A percentile compares a stretch with the other conserved stretches of the same genome.
Evolutionary conservation across 1,284 basidiomycete species (phyloP).

Genomic region (Hymenochaete sp.): DNA sequence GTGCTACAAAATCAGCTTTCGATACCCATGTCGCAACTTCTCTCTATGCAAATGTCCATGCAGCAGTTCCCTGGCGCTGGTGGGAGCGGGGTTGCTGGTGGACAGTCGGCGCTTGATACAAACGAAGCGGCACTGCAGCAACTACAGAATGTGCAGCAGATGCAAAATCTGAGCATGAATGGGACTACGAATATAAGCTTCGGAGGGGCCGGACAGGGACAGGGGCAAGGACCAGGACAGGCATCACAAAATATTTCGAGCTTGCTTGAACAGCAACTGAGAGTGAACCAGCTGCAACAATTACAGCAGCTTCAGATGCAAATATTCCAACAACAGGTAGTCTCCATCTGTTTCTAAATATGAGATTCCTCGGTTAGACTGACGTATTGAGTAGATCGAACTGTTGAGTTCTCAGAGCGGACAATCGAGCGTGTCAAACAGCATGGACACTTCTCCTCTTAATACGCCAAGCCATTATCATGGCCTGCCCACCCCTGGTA

Average conservation of each 20-base stretch:
- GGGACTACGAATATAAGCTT: background rate
- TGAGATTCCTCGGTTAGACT: slow-evolving; percentile 3
- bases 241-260: too few species aligned
- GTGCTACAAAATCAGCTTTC: too few species aligned
- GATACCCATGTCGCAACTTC: too few species aligned
- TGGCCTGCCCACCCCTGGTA: slow-evolving; percentile 68
- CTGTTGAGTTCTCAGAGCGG: slow-evolving; percentile 65
- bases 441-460: slow-evolving; percentile 26
- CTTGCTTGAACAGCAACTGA: slow-evolving; percentile 57
- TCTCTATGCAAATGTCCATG: too few species aligned
- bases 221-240: too few species aligned
- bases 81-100: too few species aligned
- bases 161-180: slow-evolving; percentile 1
- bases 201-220: too few species aligned
- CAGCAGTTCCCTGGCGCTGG: too few species aligned
- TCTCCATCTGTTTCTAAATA: slow-evolving; percentile 18
- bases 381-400: slow-evolving; percentile 53
- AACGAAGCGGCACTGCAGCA: slow-evolving; percentile 17
- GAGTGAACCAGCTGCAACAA: slow-evolving; percentile 64
- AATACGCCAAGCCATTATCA: slow-evolving; percentile 32
- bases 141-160: slow-evolving; percentile 11
- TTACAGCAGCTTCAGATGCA: slow-evolving; percentile 71
- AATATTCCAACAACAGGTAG: slow-evolving; percentile 80
- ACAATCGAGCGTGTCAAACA: slow-evolving; percentile 33
- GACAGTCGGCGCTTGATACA: too few species aligned